Evolutionary conservation across 495 filamentous ascomycete species (phyloP), one percentile per base, ranked within the genome.

Genomic region (Aspergillus coremiiformis): DNA sequence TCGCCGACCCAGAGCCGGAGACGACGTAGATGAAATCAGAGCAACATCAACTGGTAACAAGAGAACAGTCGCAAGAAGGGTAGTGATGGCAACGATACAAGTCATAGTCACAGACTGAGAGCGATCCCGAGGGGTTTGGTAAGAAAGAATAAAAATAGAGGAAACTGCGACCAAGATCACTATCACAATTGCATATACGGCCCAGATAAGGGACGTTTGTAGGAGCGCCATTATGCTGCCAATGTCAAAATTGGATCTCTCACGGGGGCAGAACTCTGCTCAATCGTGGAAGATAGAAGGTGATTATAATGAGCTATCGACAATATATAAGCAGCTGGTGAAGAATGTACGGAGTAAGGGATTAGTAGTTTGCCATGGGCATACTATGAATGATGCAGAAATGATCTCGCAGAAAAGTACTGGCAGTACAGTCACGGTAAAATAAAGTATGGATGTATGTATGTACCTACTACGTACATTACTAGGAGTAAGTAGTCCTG

Each of bases 11-110:
- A 85, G 73, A 39, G 79, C 78, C 6, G 84, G 82, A 10, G 82
- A 84, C 8, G 84, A 84, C 5, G 93, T 97, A 1, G 87, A 92
- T 2, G 91, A 96, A 33, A 95, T 85, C 43, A 99, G 75, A 24
- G 93, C 94, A 55, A 99, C 85, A 72, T 99, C 93, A 60, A 96
- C 93, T 5, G 93, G 93, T 15, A 95, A 80, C 39, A 99, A 80
- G 23, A 97, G 82, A 49, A 95, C 83, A 5, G 93, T 99, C 6
- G 93, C 93, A 47, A 99, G 82, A 24, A 99, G 79, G 32, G 86
- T 75, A 14, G 87, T 89, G 39, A 95, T 78, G 30, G 90, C 89
- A 65, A 96, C 69, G 54, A 96, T 90, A 60, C 84, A 87, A 43
- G 96, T 86, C 46, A 80, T 73, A 44, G 83, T 90, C 33, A 96